Conservation (phyloP, 2,329 filamentous ascomycete species). For the Hysterium pulicare region DNA sequence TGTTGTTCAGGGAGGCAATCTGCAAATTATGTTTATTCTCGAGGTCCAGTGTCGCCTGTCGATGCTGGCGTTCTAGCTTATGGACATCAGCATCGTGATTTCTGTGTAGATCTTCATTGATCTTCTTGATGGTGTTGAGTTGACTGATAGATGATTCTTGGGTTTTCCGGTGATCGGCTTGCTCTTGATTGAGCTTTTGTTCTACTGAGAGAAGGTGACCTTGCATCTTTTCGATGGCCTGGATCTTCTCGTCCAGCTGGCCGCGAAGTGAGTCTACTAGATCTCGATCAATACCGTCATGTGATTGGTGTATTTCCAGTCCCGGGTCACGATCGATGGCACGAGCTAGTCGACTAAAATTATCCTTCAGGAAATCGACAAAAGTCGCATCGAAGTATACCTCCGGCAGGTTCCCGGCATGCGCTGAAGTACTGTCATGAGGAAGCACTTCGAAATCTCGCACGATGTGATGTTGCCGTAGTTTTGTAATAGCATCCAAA, state of each 20-base stretch:
- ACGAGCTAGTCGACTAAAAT: conserved; percentile 79
- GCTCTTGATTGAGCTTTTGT: conserved; percentile 65
- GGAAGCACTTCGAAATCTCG: conserved; percentile 87
- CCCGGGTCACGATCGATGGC: conserved; percentile 89
- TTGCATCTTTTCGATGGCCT: conserved; percentile 56
- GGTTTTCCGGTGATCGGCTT: conserved; percentile 65
- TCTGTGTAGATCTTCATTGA: conserved; percentile 68
- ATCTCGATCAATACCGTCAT: conserved; percentile 91
- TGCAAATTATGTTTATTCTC: conserved; percentile 49
- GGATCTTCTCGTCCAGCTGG: conserved; percentile 71
- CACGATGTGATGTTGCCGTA: conserved; percentile 74
- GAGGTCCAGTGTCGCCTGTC: conserved; percentile 35
- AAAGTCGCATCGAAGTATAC: conserved; percentile 85
- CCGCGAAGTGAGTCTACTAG: conserved; percentile 79
- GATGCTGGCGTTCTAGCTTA: conserved; percentile 42
- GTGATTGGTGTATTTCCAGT: conserved; percentile 78
- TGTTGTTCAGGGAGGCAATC: conserved; percentile 33
- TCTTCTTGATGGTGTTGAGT: conserved; percentile 55
- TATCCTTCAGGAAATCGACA: conserved; percentile 93
- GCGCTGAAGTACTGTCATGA: conserved; percentile 50
- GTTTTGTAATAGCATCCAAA: conserved; percentile 71
- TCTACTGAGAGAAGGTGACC: conserved; percentile 53
- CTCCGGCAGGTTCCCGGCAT: conserved; percentile 60
- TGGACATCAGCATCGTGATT: conserved; percentile 66
- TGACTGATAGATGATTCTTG: conserved; percentile 50